Conservation (phyloP, 768 basidiomycete species). For the Suillus sp. region DNA sequence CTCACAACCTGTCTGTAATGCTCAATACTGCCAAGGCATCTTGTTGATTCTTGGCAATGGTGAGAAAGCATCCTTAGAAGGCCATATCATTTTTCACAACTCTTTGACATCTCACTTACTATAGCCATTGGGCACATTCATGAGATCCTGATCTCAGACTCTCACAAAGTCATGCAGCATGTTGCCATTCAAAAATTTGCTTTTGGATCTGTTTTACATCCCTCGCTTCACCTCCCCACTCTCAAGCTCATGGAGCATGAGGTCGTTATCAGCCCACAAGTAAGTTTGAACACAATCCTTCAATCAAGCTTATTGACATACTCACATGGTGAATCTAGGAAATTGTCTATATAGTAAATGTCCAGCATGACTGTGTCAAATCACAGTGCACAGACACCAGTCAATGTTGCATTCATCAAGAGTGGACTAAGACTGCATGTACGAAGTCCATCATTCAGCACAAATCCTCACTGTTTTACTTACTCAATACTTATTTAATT, state of each 20-base stretch:
- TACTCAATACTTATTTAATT: not conserved
- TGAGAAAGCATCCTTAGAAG: not conserved
- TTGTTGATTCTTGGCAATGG: not conserved
- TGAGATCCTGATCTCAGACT: not conserved
- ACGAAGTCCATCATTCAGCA: not conserved
- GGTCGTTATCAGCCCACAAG: constrained; percentile 4
- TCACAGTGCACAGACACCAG: not conserved
- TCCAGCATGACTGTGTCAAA: constrained; percentile 8
- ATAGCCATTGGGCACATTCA: not conserved
- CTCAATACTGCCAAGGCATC: not conserved
- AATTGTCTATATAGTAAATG: not conserved
- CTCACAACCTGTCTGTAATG: not conserved
- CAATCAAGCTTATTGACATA: not conserved
- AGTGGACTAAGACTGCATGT: not conserved
- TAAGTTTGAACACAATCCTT: constrained; percentile 8
- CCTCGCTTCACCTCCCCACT: not conserved
- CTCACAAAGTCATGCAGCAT: not conserved
- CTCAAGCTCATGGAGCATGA: constrained; percentile 6
- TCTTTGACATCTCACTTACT: not conserved
- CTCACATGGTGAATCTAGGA: not conserved
- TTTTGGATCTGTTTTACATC: constrained; percentile 6
- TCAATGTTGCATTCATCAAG: not conserved
- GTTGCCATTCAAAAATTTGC: not conserved
- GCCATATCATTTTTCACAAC: not conserved
- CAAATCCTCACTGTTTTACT: not conserved